Conservation (phyloP, 139 green algal species). For the Closterium sp. region DNA sequence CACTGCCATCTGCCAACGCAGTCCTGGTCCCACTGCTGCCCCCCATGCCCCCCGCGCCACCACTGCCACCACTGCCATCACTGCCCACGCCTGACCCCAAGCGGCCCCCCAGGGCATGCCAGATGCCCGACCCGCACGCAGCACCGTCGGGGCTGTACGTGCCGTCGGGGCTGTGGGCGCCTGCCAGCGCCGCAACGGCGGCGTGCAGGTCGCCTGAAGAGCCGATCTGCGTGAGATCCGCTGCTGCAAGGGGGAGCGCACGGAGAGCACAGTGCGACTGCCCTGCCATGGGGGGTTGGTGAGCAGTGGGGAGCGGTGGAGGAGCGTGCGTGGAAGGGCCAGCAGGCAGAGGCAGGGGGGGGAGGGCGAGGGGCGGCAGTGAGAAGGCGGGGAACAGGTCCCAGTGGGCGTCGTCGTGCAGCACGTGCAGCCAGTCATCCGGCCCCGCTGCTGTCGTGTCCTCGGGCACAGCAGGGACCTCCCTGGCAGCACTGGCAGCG, state of each 20-base stretch:
- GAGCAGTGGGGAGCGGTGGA: background rate
- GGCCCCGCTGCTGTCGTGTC: background rate
- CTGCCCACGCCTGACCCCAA: background rate
- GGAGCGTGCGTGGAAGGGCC: background rate
- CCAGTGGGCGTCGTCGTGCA: background rate
- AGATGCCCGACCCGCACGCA: background rate
- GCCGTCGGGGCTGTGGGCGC: no score
- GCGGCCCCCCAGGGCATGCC: background rate
- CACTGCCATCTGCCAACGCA: background rate
- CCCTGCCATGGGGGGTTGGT: background rate
- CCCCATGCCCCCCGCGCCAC: background rate
- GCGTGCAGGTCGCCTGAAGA: background rate
- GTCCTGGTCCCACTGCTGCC: background rate
- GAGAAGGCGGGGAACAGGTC: background rate
- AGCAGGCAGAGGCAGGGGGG: background rate
- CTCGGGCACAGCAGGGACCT: background rate
- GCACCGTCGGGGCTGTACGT: background rate
- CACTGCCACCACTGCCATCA: background rate
- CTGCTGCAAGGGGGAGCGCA: background rate
- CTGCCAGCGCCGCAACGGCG: background rate
- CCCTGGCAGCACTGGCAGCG: background rate
- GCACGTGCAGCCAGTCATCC: background rate
- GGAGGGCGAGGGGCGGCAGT: background rate
- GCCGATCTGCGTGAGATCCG: background rate
- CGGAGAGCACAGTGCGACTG: background rate